Evolutionary conservation across 805 yeast species (phyloP).

Genomic region (Candida chilensis): DNA sequence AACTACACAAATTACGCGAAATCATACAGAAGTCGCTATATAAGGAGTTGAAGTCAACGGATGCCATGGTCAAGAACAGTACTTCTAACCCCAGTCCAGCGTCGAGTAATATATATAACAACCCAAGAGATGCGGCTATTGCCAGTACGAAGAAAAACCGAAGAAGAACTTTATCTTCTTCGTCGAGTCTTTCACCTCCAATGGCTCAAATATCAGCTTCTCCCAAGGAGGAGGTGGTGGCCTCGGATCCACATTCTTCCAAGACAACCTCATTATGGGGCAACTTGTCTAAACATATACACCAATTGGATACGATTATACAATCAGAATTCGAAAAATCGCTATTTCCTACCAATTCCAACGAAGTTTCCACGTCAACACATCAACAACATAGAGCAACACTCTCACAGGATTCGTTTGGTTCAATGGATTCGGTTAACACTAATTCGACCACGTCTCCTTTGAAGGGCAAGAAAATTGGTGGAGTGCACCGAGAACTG

Average conservation of each 20-base stretch:
- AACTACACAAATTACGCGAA: constrained; percentile 21
- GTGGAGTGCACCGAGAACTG: not conserved
- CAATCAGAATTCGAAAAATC: constrained; percentile 30
- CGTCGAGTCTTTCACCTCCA: constrained; percentile 3
- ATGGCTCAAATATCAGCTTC: not conserved
- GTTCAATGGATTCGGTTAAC: not conserved
- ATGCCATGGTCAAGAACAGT: constrained; percentile 4
- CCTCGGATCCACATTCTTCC: not conserved
- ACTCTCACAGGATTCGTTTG: constrained; percentile 1
- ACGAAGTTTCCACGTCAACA: not conserved
- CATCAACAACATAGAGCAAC: not conserved
- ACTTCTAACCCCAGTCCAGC: constrained; percentile 2
- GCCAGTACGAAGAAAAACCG: constrained; percentile 14
- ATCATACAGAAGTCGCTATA: constrained; percentile 28
- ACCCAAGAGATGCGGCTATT: constrained; percentile 19
- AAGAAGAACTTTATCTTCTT: constrained; percentile 8
- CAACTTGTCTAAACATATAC: constrained; percentile 25
- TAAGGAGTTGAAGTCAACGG: constrained; percentile 14
- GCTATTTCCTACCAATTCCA: constrained; percentile 6
- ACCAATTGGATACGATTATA: constrained; percentile 30
- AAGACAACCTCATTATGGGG: constrained; percentile 12
- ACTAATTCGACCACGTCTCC: constrained; percentile 1
- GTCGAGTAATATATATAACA: constrained; percentile 7
- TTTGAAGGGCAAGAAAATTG: not conserved
- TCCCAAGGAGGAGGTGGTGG: not conserved